Conservation (phyloP, 78 protist genomes). For the Pigoraptor vietnamica region DNA sequence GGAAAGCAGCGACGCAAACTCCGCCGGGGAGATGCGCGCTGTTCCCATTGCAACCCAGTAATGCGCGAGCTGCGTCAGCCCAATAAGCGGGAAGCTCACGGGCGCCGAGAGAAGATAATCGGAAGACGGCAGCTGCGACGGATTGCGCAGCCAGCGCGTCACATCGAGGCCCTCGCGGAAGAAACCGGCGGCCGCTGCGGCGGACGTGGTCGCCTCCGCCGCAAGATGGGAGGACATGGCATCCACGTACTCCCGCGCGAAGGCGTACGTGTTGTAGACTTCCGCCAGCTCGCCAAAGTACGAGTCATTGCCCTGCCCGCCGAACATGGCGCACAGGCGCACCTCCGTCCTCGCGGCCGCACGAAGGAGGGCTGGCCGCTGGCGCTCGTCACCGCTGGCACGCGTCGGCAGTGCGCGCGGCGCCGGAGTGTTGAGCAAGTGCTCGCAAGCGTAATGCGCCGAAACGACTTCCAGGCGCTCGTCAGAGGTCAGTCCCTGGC, state of each 20-base stretch:
- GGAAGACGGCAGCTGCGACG: neutral
- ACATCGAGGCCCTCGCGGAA: constrained; percentile 16
- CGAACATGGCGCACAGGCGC: constrained; percentile 1
- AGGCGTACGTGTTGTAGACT: constrained; percentile 8
- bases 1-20: neutral
- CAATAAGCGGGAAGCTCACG: constrained; percentile 38
- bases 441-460: neutral
- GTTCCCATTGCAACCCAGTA: neutral
- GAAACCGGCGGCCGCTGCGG: neutral
- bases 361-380: neutral
- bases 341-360: neutral
- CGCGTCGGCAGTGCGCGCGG: too few relatives aligned
- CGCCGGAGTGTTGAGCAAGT: neutral
- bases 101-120: constrained; percentile 31
- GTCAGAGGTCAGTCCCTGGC: neutral
- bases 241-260: neutral
- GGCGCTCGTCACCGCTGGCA: too few relatives aligned
- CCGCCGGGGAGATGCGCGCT: constrained; percentile 2
- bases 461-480: neutral
- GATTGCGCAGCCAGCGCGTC: constrained; percentile 14
- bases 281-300: constrained; percentile 18
- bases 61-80: constrained; percentile 41
- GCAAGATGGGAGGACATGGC: neutral
- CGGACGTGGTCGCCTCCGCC: neutral
- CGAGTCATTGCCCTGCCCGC: constrained; percentile 25